phyloP scores from a whole-genome alignment of 1,139 yeast species.

The Yamadazyma sp. region DNA sequence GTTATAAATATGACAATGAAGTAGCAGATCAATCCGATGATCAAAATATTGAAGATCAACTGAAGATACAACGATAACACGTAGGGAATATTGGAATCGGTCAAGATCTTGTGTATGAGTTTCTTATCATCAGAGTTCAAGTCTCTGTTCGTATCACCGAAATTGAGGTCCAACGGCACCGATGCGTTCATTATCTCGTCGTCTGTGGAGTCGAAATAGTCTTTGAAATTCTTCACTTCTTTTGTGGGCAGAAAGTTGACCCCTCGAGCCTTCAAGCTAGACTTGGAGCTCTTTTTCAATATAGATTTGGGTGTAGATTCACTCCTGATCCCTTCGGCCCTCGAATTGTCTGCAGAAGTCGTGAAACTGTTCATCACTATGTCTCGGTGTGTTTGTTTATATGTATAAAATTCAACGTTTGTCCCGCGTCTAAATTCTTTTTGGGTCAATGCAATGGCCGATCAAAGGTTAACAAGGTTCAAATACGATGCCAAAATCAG shows the following conservation, averaged over 20 bases:
- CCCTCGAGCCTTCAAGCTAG: constrained; percentile 7
- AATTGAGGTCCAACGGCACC: constrained; percentile 3
- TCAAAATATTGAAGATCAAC: constrained; percentile 59
- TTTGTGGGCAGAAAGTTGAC: constrained; percentile 38
- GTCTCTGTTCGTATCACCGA: constrained; percentile 4
- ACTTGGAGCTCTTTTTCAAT: constrained; percentile 11
- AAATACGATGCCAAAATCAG: constrained; percentile 3
- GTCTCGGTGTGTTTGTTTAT: not conserved
- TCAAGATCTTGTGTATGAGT: constrained; percentile 10
- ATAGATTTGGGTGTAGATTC: constrained; percentile 20
- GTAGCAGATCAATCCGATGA: constrained; percentile 56
- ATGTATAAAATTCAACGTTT: not conserved
- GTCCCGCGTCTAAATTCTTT: not conserved
- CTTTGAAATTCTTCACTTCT: constrained; percentile 23
- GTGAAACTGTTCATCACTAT: constrained; percentile 7
- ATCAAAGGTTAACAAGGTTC: constrained; percentile 5
- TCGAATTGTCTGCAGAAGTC: constrained; percentile 4
- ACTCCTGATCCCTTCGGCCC: constrained; percentile 9
- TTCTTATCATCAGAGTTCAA: constrained; percentile 7
- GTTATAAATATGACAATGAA: constrained; percentile 54
- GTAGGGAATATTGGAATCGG: constrained; percentile 48
- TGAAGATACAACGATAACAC: constrained; percentile 73
- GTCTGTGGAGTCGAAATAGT: constrained; percentile 20
- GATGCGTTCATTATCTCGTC: constrained; percentile 9
- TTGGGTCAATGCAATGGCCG: constrained; percentile 3